Evolutionary conservation across 2,329 filamentous ascomycete species (phyloP).

Genomic region (Ascochyta fabae): DNA sequence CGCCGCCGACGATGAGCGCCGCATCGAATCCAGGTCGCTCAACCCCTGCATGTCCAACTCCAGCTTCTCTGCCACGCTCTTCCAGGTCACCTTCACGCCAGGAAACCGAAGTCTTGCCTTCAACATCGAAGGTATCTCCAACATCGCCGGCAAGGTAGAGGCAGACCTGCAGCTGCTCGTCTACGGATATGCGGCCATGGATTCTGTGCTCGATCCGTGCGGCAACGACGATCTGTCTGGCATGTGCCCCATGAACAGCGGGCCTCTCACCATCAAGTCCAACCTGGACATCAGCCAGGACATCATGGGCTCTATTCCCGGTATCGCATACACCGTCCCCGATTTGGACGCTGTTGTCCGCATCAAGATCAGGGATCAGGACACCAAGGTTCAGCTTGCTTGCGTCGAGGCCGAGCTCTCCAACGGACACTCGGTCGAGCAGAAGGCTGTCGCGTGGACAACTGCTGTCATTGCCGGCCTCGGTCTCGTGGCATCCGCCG

Average conservation of each 20-base stretch:
- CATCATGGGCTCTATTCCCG: conserved; percentile 72
- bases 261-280: conserved; percentile 78
- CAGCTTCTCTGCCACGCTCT: conserved; percentile 85
- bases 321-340: conserved; percentile 85
- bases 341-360: conserved; percentile 87
- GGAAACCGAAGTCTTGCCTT: conserved; percentile 75
- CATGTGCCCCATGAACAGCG: conserved; percentile 89
- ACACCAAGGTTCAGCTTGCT: conserved; percentile 70
- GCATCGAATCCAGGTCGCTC: conserved; percentile 83
- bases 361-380: conserved; percentile 78
- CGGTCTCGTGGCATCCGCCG: conserved; percentile 81
- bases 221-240: conserved; percentile 67
- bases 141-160: conserved; percentile 80
- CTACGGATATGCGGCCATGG: conserved; percentile 79
- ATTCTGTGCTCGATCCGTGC: conserved; percentile 77
- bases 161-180: conserved; percentile 79
- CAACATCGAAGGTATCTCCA: conserved; percentile 81
- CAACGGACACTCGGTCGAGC: conserved; percentile 90
- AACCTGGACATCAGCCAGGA: conserved; percentile 65
- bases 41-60: conserved; percentile 85
- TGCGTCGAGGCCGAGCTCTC: conserved; percentile 88
- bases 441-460: conserved; percentile 86
- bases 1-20: conserved; percentile 61
- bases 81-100: conserved; percentile 82
- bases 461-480: conserved; percentile 87